phyloP scores from a whole-genome alignment of 176 grass and related monocot species.

The Miscanthus lutarioriparius region DNA sequence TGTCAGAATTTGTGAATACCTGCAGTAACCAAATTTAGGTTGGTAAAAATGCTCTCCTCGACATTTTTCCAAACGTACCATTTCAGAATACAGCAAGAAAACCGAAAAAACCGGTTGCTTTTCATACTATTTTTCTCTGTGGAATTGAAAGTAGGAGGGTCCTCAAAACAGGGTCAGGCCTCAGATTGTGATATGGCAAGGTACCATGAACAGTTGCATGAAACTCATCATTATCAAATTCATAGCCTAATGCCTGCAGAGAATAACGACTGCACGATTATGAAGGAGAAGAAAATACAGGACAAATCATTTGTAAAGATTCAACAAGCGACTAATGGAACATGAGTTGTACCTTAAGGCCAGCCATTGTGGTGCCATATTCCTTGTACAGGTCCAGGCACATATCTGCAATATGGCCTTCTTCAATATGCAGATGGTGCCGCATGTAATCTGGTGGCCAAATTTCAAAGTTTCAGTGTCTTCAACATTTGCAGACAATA shows the following conservation, averaged over 20 bases:
- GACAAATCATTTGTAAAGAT: not conserved
- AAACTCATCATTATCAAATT: constrained; percentile 67
- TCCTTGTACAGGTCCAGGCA: constrained; percentile 73
- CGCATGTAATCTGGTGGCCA: constrained; percentile 66
- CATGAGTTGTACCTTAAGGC: constrained; percentile 53
- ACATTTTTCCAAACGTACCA: not conserved
- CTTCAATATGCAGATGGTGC: constrained; percentile 61
- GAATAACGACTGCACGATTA: not conserved
- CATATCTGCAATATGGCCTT: constrained; percentile 63
- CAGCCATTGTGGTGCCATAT: constrained; percentile 81
- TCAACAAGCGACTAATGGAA: not conserved
- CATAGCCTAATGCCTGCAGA: constrained; percentile 52
- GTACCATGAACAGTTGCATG: constrained; percentile 74
- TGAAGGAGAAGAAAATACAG: not conserved
- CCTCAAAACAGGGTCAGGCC: constrained; percentile 60
- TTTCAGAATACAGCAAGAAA: not conserved
- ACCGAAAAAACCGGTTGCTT: not conserved
- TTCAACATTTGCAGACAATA: constrained; percentile 18
- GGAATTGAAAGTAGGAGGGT: constrained; percentile 65
- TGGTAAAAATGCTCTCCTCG: not conserved
- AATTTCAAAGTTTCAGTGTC: constrained; percentile 8
- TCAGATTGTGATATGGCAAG: constrained; percentile 67
- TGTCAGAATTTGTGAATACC: constrained; percentile 76
- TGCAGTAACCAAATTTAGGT: constrained; percentile 24
- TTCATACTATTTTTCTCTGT: constrained; percentile 68